Conservation (phyloP, 2,329 filamentous ascomycete species). For the Talaromyces albobiverticillius region DNA sequence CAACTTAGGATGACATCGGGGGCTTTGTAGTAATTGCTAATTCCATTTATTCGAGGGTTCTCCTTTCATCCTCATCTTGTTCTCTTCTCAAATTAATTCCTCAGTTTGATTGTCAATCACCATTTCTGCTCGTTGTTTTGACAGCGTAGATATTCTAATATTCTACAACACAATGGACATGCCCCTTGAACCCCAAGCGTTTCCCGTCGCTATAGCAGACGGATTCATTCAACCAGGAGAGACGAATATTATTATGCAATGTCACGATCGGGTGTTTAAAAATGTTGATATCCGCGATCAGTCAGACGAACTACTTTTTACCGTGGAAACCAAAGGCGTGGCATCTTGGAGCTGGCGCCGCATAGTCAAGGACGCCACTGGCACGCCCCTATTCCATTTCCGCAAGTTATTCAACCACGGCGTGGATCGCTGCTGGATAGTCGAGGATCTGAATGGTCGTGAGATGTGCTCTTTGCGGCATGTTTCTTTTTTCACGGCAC, state of each 20-base stretch:
- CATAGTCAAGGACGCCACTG: conserved; percentile 9
- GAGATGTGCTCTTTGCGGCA: not conserved
- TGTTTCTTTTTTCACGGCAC: not conserved
- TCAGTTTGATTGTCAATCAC: too few relatives aligned
- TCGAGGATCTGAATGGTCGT: not conserved
- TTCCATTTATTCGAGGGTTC: too few relatives aligned
- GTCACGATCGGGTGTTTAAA: conserved; percentile 6
- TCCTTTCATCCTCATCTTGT: too few relatives aligned
- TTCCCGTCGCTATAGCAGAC: not conserved
- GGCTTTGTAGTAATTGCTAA: too few relatives aligned
- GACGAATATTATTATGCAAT: not conserved
- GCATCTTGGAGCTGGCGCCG: not conserved
- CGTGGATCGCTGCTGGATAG: conserved; percentile 1
- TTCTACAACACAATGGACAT: not conserved
- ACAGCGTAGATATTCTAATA: not conserved
- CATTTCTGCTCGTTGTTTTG: too few relatives aligned
- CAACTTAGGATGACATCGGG: too few relatives aligned
- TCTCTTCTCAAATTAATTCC: too few relatives aligned
- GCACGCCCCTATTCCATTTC: conserved; percentile 4
- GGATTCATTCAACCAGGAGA: conserved; percentile 3
- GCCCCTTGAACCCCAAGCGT: not conserved
- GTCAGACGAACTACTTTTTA: conserved; percentile 5
- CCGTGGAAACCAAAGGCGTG: not conserved
- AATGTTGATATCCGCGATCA: conserved; percentile 6
- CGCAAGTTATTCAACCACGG: not conserved